These are phyloP conservation scores for slime mould (Dictyostelium discoideum) DNA, from an alignment of 78 protist species.

Conservation along the genomic window DNA sequence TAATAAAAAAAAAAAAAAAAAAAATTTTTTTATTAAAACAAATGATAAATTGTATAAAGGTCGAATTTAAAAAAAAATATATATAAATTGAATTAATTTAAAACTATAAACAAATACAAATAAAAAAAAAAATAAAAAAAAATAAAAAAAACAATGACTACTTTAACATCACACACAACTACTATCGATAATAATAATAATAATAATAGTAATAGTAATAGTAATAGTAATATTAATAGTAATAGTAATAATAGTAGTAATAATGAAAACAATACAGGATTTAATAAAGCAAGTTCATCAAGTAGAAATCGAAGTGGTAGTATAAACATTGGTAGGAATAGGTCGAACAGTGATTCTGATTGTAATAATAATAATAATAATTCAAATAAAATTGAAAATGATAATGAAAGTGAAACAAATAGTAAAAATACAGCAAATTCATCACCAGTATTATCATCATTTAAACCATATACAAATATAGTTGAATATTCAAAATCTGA, in stretches of 20 bases:
- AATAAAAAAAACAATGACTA: not conserved
- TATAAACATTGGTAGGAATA: not conserved
- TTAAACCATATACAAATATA: not conserved
- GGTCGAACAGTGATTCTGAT: not conserved
- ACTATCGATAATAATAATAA: not conserved
- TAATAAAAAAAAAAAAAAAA: not conserved
- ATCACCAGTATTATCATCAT: not conserved
- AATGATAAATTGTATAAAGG: not conserved
- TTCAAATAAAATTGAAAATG: not conserved
- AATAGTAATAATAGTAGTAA: no score
- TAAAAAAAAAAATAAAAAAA: no score
- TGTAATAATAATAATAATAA: not conserved
- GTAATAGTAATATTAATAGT: no score
- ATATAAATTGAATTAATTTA: not conserved
- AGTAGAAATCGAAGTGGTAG: not conserved
- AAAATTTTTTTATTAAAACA: not conserved
- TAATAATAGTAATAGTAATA: no score
- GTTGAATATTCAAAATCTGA: conserved; percentile 6
- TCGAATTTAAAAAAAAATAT: not conserved
- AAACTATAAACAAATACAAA: not conserved
- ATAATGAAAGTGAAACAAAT: not conserved
- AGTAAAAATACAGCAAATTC: not conserved
- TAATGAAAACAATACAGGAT: not conserved
- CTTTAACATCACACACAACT: not conserved
- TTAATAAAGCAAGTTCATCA: not conserved